Base-by-base conservation (phyloP, 2,329 filamentous ascomycete species). In the Alternaria infectoria region DNA sequence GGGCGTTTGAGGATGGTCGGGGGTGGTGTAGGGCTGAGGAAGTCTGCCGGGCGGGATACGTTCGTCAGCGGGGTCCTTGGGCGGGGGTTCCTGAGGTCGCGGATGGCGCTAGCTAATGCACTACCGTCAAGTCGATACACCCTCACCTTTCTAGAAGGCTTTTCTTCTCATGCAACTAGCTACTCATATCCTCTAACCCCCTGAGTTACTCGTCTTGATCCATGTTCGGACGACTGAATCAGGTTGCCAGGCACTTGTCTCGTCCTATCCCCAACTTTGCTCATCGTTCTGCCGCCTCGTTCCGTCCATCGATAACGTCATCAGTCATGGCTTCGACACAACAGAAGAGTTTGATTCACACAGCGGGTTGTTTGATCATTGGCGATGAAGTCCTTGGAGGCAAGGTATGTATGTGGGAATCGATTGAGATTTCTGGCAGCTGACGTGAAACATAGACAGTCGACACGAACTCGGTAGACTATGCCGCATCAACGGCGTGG, bases 311-410 rank as follows among this genome's bases (percentile, higher is more conserved):
- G 56, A 77, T 78, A 67, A 78, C 79, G 78, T 81, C 79, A 78
- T 76, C 77, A 52, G 72, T 76, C 66, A 84, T 86, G 73, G 82
- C 84, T 30, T 51, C 67, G 36, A 84, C 88, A 56, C 85, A 87
- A 67, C 86, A 86, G 74, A 83, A 86, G 72, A 85, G 89, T 75
- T 89, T 87, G 64, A 96, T 98, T 71, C 90, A 93, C 77, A 97
- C 94, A 50, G 96, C 95, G 11, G 95, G 91, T 60, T 97, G 93
- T 80, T 82, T 98, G 68, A 93, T 99, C 64, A 98, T 99, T 73
- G 95, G 95, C n/a, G 95, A 98, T 81, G 95, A 97, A 80, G 93
- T 98, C 6, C 85, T 98, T 5, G 94, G 93, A 21, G 95, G 96
- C 73, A 98, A 98, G 90, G 94, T 93, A 79, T 68, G 83, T 50